Percentiles rank a stretch among this genome's conserved stretches.
phyloP scores from a whole-genome alignment of 139 green algal species.

The Chlorella sp. region DNA sequence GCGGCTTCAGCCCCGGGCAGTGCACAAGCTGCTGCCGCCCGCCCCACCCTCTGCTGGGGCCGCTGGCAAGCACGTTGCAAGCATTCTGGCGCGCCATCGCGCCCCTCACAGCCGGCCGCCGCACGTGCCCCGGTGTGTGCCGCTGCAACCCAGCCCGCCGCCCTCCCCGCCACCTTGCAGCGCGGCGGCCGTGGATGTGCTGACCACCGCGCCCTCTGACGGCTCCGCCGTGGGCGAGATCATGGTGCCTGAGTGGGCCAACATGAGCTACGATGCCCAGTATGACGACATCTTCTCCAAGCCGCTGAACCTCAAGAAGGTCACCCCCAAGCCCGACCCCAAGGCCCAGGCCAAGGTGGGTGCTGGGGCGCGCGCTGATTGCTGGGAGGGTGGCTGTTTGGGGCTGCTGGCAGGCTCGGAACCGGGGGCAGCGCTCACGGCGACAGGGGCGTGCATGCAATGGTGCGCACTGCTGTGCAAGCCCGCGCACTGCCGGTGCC shows the following conservation, averaged over 20 bases:
- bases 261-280: conserved; percentile 57
- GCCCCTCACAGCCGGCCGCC: not conserved
- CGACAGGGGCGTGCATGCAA: too few relatives aligned
- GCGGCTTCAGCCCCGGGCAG: not conserved
- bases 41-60: too few relatives aligned
- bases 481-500: too few relatives aligned
- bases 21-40: not conserved
- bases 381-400: too few relatives aligned
- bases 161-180: not conserved
- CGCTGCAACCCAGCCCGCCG: not conserved
- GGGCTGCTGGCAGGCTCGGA: too few relatives aligned
- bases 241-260: conserved; percentile 25
- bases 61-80: too few relatives aligned
- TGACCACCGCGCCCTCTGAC: not conserved
- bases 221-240: not conserved
- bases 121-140: not conserved
- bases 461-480: too few relatives aligned
- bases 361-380: not conserved
- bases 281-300: conserved; percentile 78
- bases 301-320: conserved; percentile 64
- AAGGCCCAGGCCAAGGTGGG: conserved; percentile 56
- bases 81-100: too few relatives aligned
- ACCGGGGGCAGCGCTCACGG: too few relatives aligned
- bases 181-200: not conserved
- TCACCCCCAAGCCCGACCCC: conserved; percentile 80